Percentiles rank a stretch among this genome's conserved stretches.
These are phyloP conservation scores for Trichoderma virens DNA, from an alignment of 495 filamentous ascomycete species.

Conservation along the genomic window DNA sequence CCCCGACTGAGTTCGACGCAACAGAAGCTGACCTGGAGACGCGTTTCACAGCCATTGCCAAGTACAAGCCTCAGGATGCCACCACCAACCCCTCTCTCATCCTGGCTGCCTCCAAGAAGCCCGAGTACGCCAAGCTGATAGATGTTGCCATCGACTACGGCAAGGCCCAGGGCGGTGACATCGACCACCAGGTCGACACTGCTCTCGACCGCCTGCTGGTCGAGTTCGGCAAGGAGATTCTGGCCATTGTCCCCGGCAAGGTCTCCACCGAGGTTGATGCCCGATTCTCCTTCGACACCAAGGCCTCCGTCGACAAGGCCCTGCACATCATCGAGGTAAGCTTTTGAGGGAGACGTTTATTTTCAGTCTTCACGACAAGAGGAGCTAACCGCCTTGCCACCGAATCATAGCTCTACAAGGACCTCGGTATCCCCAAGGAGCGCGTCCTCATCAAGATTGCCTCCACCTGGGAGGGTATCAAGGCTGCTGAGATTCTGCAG, in stretches of 20 bases:
- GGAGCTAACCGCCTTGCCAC: neutral
- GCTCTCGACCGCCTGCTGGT: slow-evolving; percentile 90
- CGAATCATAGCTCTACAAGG: slow-evolving; percentile 71
- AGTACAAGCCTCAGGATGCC: slow-evolving; percentile 99
- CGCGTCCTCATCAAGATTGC: slow-evolving; percentile 89
- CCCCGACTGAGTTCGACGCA: neutral
- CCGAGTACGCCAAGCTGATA: slow-evolving; percentile 89
- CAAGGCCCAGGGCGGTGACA: slow-evolving; percentile 58
- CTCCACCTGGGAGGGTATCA: slow-evolving; percentile 92
- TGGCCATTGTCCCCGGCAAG: slow-evolving; percentile 93
- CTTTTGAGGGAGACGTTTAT: slow-evolving; percentile 5
- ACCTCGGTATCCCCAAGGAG: slow-evolving; percentile 82
- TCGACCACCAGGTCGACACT: slow-evolving; percentile 73
- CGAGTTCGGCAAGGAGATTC: slow-evolving; percentile 95
- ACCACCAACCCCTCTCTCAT: slow-evolving; percentile 99
- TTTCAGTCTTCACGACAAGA: no score
- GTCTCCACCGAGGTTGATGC: slow-evolving; percentile 99
- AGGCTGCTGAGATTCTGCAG: slow-evolving; percentile 92
- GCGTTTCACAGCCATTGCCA: slow-evolving; percentile 68
- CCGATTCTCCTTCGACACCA: slow-evolving; percentile 87
- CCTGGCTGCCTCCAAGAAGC: slow-evolving; percentile 94
- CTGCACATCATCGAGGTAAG: slow-evolving; percentile 91
- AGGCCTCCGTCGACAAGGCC: slow-evolving; percentile 90
- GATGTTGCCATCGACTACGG: slow-evolving; percentile 80
- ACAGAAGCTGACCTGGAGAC: neutral